Base-by-base conservation (phyloP, 495 filamentous ascomycete genomes). In the Penicillium riverlandense region DNA sequence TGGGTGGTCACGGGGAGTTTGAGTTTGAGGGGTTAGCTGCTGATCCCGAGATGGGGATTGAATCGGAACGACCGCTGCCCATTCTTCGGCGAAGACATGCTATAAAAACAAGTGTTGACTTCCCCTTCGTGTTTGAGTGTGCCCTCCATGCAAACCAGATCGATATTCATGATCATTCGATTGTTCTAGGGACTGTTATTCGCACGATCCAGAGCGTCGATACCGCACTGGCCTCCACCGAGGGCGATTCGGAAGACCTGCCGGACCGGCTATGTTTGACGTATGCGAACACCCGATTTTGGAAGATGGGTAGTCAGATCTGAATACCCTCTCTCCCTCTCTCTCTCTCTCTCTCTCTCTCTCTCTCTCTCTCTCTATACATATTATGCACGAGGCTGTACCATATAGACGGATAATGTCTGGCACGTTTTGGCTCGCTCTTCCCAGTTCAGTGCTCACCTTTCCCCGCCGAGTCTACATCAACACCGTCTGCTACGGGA, bases 211-310 rank as follows among this genome's bases (percentile, higher is more conserved):
- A 53, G 34, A 38, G 42, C 14, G 32, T 44, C 11, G 33, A 30
- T 35, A 13, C 16, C n/a, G 9, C 48, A 14, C 37, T 59, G 11
- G 32, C 38, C 1, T n/a, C 8, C 1, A 32, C 13, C 8, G 36
- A 41, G 8, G 35, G 9, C 7, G 40, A 22, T 22, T 32, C 35
- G 15, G 51, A 55, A 29, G 37, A 58, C 42, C 50, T 42, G 13
- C 35, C 49, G 8, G 49, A 48, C 0, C 44, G 22, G 5, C 44
- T 72, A 28, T 72, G 67, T 55, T 39, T 72, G 53, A 64, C 67
- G 2, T 72, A 72, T 57, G 69, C 67, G 7, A 60, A 72, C 47
- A 70, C 69, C 13, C 54, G 56, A 29, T 72, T 72, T 37, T 71
- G 69, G 69, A 63, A 63, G 44, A 69, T 71, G 61, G 69, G 69